phyloP scores from a whole-genome alignment of 2,329 filamentous ascomycete genomes.

The Mycocentrospora acerina region DNA sequence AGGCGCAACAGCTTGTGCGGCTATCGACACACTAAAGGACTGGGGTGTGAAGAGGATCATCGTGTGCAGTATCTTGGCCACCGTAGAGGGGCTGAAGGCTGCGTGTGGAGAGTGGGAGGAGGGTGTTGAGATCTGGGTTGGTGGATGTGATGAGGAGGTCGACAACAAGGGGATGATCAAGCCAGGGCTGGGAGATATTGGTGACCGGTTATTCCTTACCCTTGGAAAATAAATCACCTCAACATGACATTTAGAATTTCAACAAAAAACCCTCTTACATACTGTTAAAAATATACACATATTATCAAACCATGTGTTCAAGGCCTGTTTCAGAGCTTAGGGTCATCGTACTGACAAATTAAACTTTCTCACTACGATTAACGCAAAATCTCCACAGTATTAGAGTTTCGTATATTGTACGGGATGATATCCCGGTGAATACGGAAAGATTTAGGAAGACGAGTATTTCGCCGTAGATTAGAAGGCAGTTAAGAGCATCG shows the following conservation, averaged over 20 bases:
- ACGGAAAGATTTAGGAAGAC: too few relatives aligned
- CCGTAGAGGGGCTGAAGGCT: constrained; percentile 66
- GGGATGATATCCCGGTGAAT: too few relatives aligned
- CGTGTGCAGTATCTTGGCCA: constrained; percentile 74
- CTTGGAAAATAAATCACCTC: constrained; percentile 76
- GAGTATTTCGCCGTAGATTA: too few relatives aligned
- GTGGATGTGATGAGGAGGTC: constrained; percentile 72
- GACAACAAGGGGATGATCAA: constrained; percentile 85
- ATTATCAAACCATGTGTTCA: neutral
- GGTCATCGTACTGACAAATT: too few relatives aligned
- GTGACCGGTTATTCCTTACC: constrained; percentile 85
- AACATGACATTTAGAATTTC: too few relatives aligned
- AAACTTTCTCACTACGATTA: too few relatives aligned
- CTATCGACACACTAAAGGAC: constrained; percentile 83
- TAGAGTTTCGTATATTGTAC: too few relatives aligned
- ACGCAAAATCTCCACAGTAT: too few relatives aligned
- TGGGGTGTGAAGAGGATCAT: constrained; percentile 87
- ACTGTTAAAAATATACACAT: constrained; percentile 2
- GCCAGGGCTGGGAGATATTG: constrained; percentile 86
- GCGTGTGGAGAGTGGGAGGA: constrained; percentile 79
- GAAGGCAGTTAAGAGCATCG: too few relatives aligned
- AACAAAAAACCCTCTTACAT: too few relatives aligned
- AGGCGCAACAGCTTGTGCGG: constrained; percentile 83
- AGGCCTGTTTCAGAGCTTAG: too few relatives aligned
- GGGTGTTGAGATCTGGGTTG: constrained; percentile 77